Base-by-base conservation (phyloP, 2,329 filamentous ascomycete species). In the Sphaceloma murrayae region DNA sequence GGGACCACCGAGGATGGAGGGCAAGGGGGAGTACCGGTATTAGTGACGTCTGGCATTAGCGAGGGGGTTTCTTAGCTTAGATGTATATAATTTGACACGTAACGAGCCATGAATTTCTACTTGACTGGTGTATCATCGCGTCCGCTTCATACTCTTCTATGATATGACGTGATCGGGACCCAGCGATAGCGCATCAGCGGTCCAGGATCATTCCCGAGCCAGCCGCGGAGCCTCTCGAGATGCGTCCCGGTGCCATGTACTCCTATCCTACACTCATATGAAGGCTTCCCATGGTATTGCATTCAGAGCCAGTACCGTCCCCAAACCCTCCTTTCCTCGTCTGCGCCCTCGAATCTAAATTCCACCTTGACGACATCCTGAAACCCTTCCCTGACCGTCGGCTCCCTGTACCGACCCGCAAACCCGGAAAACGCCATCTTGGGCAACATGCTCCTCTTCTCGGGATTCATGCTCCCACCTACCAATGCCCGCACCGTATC, bases 401-500 rank as follows among this genome's bases (percentile, higher is more conserved):
- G 91, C 52, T 80, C 73, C 51, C 78, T 77, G 63, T 85, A 91
- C 43, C 85, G 74, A 6, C 78, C 75, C 11, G 70, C 67, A 57
- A 86, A 98, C 9, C 78, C 74, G 17, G 72, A 77, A 60, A 95
- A 96, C 0, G 91, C 89, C 50, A 91, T 69, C 33, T 75, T 76
- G 0, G 89, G 88, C 4, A 98, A 70, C 1, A 77, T 71, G 0
- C 72, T 66, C 50, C 91, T 75, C 17, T 77, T 74, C 62, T 96
- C 89, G 1, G 88, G 89, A 57, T 96, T 96, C 65, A 87, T 71
- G 10, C 32, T 43, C 18, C 3, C 18, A 2, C 38, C 44, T 16
- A 34, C 47, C 52, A 88, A 67, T 1, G 86, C 77, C 48, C 91
- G 76, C 38, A 94, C 84, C 1, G 75, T 77, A 58, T 94, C 84